These are phyloP conservation scores for Debaryomyces fabryi DNA, from an alignment of 1,139 yeast species.

Conservation along the genomic window DNA sequence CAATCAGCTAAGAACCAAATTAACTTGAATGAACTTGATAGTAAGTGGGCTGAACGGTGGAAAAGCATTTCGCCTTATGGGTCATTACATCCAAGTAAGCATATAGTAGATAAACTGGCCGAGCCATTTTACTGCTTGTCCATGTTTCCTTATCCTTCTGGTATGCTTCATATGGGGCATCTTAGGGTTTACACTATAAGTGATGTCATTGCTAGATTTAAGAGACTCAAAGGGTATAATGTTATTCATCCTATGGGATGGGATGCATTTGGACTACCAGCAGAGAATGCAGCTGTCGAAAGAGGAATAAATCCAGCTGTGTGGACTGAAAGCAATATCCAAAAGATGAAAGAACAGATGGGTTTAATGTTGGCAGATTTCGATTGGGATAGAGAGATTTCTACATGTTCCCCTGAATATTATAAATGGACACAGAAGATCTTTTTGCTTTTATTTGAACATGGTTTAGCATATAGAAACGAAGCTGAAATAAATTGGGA, in stretches of 20 bases:
- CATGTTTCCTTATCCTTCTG: conserved; percentile 97
- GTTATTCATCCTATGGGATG: conserved; percentile 98
- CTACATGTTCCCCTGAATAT: conserved; percentile 87
- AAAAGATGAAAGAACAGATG: conserved; percentile 85
- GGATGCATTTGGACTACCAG: conserved; percentile 98
- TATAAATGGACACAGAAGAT: conserved; percentile 92
- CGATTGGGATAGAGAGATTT: conserved; percentile 90
- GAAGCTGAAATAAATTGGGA: conserved; percentile 97
- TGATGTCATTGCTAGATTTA: conserved; percentile 79
- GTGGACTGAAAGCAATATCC: conserved; percentile 82
- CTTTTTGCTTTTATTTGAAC: conserved; percentile 68
- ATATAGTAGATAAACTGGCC: conserved; percentile 23
- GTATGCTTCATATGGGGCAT: conserved; percentile 90
- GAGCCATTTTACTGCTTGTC: conserved; percentile 68
- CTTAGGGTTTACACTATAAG: conserved; percentile 88
- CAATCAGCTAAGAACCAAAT: conserved; percentile 1
- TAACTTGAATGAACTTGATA: conserved; percentile 33
- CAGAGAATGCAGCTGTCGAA: conserved; percentile 96
- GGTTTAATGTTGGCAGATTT: conserved; percentile 77
- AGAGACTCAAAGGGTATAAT: conserved; percentile 71
- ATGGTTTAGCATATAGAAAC: conserved; percentile 81
- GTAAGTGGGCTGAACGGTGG: conserved; percentile 61
- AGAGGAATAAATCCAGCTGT: conserved; percentile 72
- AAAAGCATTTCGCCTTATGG: conserved; percentile 37
- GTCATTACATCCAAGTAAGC: conserved; percentile 49